phyloP scores from a whole-genome alignment of 208 protist genomes.

The Trypanosoma brucei region DNA sequence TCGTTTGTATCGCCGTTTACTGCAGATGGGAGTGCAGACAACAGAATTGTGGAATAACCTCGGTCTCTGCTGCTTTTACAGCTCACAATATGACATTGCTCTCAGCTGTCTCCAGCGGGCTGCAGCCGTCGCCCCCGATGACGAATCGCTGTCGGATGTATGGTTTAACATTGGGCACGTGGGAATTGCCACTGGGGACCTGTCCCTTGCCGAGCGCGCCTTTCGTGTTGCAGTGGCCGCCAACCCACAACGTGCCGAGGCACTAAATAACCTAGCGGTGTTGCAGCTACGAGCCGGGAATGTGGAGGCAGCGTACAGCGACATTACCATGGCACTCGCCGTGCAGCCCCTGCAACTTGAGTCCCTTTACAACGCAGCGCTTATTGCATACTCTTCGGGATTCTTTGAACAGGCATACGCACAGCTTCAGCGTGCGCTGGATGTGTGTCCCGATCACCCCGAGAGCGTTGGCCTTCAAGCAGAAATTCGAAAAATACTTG shows the following conservation, averaged over 20 bases:
- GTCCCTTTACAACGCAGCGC: slow-evolving; percentile 90
- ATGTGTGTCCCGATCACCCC: slow-evolving; percentile 78
- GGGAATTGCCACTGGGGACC: slow-evolving; percentile 90
- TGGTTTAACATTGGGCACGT: slow-evolving; percentile 97
- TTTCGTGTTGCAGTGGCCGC: slow-evolving; percentile 88
- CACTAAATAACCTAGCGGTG: slow-evolving; percentile 94
- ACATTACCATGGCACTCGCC: slow-evolving; percentile 72
- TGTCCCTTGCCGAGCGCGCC: slow-evolving; percentile 85
- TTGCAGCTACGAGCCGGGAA: slow-evolving; percentile 61
- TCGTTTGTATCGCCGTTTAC: slow-evolving; percentile 89
- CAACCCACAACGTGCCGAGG: slow-evolving; percentile 88
- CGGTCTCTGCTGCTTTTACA: slow-evolving; percentile 93
- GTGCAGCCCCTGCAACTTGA: slow-evolving; percentile 79
- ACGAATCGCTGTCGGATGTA: slow-evolving; percentile 75
- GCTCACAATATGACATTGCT: slow-evolving; percentile 91
- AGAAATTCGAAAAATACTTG: slow-evolving; percentile 54
- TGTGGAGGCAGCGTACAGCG: slow-evolving; percentile 48
- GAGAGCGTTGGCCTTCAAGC: slow-evolving; percentile 63
- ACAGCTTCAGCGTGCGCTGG: slow-evolving; percentile 53
- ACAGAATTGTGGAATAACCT: slow-evolving; percentile 95
- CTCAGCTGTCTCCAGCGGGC: slow-evolving; percentile 91
- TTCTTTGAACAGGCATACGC: slow-evolving; percentile 80
- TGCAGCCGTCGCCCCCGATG: slow-evolving; percentile 61
- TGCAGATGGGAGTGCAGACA: slow-evolving; percentile 93
- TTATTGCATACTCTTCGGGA: slow-evolving; percentile 65